A percentile compares a stretch with the other conserved stretches of the same genome.
phyloP scores from a whole-genome alignment of 2,329 filamentous ascomycete species.

The Trichoderma sp. region DNA sequence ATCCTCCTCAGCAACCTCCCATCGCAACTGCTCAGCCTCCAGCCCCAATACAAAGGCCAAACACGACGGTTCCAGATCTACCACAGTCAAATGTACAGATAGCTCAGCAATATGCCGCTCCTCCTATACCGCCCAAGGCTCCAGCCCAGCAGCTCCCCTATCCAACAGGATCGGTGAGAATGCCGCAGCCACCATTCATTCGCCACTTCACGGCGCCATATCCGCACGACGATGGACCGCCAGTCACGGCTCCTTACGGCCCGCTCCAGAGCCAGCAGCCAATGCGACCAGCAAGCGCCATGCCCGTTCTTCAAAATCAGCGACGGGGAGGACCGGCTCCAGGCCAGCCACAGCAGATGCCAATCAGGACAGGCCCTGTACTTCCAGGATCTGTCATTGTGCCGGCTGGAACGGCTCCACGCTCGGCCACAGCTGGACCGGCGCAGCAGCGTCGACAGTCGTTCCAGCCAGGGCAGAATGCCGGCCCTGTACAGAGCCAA shows the following conservation, averaged over 20 bases:
- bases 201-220: conserved; percentile 23
- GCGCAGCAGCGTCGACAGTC: conserved; percentile 19
- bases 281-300: conserved; percentile 27
- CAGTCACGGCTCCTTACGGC: background rate
- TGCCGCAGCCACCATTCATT: conserved; percentile 4
- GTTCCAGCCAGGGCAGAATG: conserved; percentile 4
- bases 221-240: conserved; percentile 22
- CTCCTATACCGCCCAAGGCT: background rate
- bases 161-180: conserved; percentile 2
- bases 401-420: conserved; percentile 14
- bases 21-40: conserved; percentile 9
- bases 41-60: conserved; percentile 11
- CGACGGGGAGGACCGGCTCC: background rate
- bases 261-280: conserved; percentile 24
- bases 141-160: conserved; percentile 1
- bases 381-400: conserved; percentile 7
- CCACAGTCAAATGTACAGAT: background rate
- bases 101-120: background rate
- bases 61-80: background rate
- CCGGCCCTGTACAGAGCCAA: background rate
- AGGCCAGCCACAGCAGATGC: conserved; percentile 19
- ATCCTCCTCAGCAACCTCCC: background rate
- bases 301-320: conserved; percentile 23
- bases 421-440: conserved; percentile 11
- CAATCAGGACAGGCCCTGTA: background rate